phyloP scores from a whole-genome alignment of 352 stramenopile species.

The Pythium plurisporium region DNA sequence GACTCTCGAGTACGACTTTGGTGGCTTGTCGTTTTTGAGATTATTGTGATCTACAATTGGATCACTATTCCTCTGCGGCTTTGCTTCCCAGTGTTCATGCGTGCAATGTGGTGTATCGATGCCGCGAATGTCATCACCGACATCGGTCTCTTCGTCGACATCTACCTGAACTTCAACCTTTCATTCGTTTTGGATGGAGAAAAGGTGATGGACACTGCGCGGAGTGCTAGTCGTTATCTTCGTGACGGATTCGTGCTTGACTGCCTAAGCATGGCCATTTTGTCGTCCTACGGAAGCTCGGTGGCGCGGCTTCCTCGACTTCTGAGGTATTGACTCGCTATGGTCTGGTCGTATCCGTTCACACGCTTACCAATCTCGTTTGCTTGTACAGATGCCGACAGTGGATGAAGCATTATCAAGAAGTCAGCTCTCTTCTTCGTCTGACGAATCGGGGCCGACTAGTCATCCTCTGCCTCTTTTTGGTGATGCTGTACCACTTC shows the following conservation, averaged over 20 bases:
- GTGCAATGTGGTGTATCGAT: constrained; percentile 22
- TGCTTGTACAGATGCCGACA: constrained; percentile 19
- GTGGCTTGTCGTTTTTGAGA: constrained; percentile 35
- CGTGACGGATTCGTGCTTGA: constrained; percentile 35
- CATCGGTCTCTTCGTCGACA: constrained; percentile 30
- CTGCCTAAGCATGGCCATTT: constrained; percentile 40
- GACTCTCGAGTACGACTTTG: constrained; percentile 39
- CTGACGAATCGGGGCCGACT: constrained; percentile 5
- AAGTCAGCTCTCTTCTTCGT: constrained; percentile 28
- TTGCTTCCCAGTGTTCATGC: constrained; percentile 38
- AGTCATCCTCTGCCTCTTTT: constrained; percentile 34
- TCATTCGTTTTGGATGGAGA: constrained; percentile 46
- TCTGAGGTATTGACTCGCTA: not conserved
- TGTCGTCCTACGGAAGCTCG: not conserved
- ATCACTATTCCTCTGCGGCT: constrained; percentile 44
- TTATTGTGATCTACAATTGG: constrained; percentile 30
- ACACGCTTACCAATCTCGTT: not conserved
- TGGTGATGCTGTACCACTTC: constrained; percentile 55
- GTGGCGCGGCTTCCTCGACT: not conserved
- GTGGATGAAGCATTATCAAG: constrained; percentile 38
- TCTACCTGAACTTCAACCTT: constrained; percentile 55
- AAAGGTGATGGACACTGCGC: constrained; percentile 41
- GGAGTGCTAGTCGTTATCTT: constrained; percentile 38
- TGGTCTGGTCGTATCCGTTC: not conserved
- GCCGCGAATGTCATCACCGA: constrained; percentile 29